These are phyloP conservation scores for Colletotrichum sp. DNA, from an alignment of 2,329 filamentous ascomycete species.

Conservation along the genomic window DNA sequence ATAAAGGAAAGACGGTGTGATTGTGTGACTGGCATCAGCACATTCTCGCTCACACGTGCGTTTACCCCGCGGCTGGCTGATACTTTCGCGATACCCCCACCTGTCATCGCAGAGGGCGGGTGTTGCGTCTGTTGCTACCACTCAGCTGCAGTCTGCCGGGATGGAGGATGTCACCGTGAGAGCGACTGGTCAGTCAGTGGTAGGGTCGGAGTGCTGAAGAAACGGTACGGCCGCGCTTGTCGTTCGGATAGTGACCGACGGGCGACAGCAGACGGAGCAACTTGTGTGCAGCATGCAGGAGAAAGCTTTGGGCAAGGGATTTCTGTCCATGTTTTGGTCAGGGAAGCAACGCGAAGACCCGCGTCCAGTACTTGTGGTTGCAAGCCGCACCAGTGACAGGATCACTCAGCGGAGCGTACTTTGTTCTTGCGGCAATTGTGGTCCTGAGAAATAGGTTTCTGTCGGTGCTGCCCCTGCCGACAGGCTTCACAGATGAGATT, in stretches of 20 bases:
- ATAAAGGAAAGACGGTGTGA: constrained; percentile 1
- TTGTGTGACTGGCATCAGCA: not conserved
- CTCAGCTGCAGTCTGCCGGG: not conserved
- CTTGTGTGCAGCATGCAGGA: not conserved
- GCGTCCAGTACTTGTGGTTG: not conserved
- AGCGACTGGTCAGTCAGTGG: not conserved
- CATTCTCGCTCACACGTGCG: not conserved
- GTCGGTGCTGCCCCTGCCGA: not conserved
- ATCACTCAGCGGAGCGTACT: not conserved
- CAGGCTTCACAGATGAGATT: not conserved
- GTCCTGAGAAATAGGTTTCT: not conserved
- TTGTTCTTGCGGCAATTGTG: not conserved
- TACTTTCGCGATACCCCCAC: not conserved
- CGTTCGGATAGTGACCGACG: not conserved
- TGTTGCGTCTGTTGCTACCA: constrained; percentile 3
- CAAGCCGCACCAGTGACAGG: not conserved
- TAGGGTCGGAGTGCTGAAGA: not conserved
- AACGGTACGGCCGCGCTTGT: not conserved
- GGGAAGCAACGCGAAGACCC: not conserved
- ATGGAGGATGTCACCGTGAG: not conserved
- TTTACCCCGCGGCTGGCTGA: constrained; percentile 4
- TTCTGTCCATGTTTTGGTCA: not conserved
- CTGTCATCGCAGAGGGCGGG: not conserved
- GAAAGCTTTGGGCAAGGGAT: not conserved
- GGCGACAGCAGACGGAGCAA: not conserved